phyloP scores from a whole-genome alignment of 73 alveolate genomes.

The Vitrella brassicaformis region DNA sequence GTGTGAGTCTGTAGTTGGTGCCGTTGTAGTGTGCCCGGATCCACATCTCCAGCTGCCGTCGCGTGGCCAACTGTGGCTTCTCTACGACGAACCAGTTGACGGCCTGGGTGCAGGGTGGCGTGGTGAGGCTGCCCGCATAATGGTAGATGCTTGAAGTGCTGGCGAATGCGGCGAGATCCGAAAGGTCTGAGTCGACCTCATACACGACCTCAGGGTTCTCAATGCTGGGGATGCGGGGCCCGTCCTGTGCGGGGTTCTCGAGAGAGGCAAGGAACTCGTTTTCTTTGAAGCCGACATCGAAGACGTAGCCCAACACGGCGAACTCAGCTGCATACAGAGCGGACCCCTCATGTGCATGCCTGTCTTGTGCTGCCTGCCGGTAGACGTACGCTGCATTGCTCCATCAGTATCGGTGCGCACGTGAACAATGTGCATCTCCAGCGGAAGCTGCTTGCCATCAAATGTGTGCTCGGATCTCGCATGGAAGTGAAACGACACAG shows the following conservation, averaged over 20 bases:
- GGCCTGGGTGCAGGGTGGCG: slow-evolving; percentile 71
- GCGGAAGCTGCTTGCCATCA: slow-evolving; percentile 37
- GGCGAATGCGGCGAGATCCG: slow-evolving; percentile 16
- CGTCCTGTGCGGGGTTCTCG: neutral
- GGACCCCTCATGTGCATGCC: too few species aligned
- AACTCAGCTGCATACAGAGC: neutral
- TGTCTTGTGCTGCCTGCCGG: too few species aligned
- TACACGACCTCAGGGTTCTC: neutral
- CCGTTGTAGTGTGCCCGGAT: too few species aligned
- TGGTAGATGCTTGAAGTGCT: too few species aligned
- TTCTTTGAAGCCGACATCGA: neutral
- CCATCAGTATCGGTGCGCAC: slow-evolving; percentile 3
- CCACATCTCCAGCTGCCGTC: too few species aligned
- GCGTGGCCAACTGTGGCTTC: too few species aligned
- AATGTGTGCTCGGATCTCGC: slow-evolving; percentile 47
- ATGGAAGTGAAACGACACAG: slow-evolving; percentile 53
- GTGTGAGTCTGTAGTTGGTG: too few species aligned
- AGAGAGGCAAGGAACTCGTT: neutral
- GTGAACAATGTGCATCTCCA: slow-evolving; percentile 57
- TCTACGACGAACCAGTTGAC: slow-evolving; percentile 74
- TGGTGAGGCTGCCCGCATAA: slow-evolving; percentile 74
- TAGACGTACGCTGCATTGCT: neutral
- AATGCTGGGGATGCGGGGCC: slow-evolving; percentile 1
- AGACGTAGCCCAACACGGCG: neutral
- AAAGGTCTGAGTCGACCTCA: neutral